Conservation (phyloP, 768 basidiomycete species). For the Suillus americanus region DNA sequence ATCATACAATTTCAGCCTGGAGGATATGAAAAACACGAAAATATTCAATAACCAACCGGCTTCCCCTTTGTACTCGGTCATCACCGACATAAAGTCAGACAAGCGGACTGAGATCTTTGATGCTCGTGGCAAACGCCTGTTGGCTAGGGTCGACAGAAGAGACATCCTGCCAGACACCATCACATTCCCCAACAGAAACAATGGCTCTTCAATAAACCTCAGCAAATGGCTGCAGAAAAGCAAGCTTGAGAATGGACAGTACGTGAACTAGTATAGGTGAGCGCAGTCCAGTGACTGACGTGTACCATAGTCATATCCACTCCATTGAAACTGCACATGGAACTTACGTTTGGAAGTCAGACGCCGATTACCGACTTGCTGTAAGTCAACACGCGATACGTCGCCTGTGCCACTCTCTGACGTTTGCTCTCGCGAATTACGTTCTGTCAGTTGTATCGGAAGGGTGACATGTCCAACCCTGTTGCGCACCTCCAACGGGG, state of each 20-base stretch:
- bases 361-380: slow-evolving; percentile 12
- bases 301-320: slow-evolving; percentile 9
- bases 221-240: slow-evolving; percentile 15
- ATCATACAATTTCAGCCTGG: slow-evolving; percentile 12
- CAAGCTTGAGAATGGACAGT: slow-evolving; percentile 15
- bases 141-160: slow-evolving; percentile 9
- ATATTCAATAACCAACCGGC: slow-evolving; percentile 9
- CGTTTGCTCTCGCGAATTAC: not conserved
- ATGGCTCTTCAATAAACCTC: slow-evolving; percentile 8
- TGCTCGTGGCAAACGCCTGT: slow-evolving; percentile 3
- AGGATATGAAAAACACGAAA: slow-evolving; percentile 14
- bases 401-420: not conserved
- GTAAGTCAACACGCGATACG: slow-evolving; percentile 5
- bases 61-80: slow-evolving; percentile 13
- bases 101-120: slow-evolving; percentile 12
- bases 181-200: slow-evolving; percentile 9
- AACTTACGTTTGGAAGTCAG: slow-evolving; percentile 15
- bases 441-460: slow-evolving; percentile 12
- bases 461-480: slow-evolving; percentile 2
- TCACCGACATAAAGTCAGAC: slow-evolving; percentile 11
- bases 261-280: not conserved
- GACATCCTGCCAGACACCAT: slow-evolving; percentile 17
- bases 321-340: slow-evolving; percentile 10
- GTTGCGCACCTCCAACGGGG: slow-evolving; percentile 13
- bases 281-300: not conserved